Base-by-base conservation (phyloP, 140 eudicot species). In the Senecio squalidus region DNA sequence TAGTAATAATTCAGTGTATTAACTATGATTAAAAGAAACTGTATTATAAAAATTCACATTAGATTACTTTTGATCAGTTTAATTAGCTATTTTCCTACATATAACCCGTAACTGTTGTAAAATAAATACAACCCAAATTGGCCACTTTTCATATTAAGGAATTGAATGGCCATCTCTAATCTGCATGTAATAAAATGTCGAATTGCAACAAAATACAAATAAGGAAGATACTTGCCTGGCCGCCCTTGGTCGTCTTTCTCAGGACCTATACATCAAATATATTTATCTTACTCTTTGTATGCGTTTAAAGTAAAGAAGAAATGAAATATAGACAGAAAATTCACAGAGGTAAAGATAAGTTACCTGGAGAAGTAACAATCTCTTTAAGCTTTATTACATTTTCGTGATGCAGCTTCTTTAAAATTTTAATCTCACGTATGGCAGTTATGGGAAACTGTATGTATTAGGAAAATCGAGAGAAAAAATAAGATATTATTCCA, bases 361-460 rank as follows among this genome's bases (percentile, higher is more conserved):
- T 75, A 86, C 95, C 96, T 59, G 84, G 78, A 58, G 98, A 91
- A 28, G 96, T 91, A 27, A 91, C 98, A 50, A 91, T 84, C 85
- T 91, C 98, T 81, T 86, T 83, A 59, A 91, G 75, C 68, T 79
- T 72, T 38, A 86, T 77, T 39, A 91, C 88, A 74, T 91, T 91
- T 51, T 91, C 90, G 57, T 91, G 98, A 50, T 91, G 85, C 75
- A 91, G 83, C 82, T 91, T 91, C 80, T 82, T 80, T 31, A 83
- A 64, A 27, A 85, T 79, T 73, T 91, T 91, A 31, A 91, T 91
- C 69, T 91, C 96, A 29, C 98, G 89, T 11, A 91, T 86, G 18
- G 98, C 98, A 38, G 94, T 91, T 36, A 91, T 86, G 16, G 98
- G 96, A 50, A 91, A 91, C 97, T 90, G 79, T 64, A 69, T 31